Evolutionary conservation across 306 rosid genomes (phyloP), one percentile per base, ranked within the genome.

Genomic region (Hylodesmum podocarpum): DNA sequence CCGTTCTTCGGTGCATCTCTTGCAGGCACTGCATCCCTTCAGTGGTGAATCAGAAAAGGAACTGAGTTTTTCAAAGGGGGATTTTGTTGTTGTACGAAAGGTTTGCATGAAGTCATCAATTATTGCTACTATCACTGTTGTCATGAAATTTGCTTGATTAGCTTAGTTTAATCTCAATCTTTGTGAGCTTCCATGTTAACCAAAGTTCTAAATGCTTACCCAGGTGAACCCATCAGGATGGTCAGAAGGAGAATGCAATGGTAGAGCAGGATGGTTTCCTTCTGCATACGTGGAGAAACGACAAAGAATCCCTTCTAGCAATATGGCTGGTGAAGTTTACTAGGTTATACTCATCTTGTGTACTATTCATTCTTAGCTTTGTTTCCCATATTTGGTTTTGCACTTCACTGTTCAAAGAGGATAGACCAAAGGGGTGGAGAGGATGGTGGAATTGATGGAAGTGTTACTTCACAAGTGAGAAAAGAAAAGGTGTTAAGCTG

Each of bases 231-330:
- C 85, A 55, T 51, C 97, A 47, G 99, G 99, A 50, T 95, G 99
- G 99, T 87, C 99, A 36, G 99, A 95, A 88, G 99, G 99, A 67
- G 97, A 95, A 85, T 92, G 94, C 87, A 90, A 86, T 33, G 97
- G 99, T 22, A 84, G 72, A 66, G 92, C 88, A 6, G 99, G 99
- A 63, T 95, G 99, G 99, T 95, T 95, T 86, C 98, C 99, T 66
- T 88, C 97, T 15, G 81, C 83, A 34, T 89, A 76, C 41, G 96
- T 92, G 43, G 97, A 91, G 91, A 95, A 86, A 88, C 90, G 97
- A 51, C 97, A 92, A 79, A 81, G 92, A 70, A 46, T 92, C 85
- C 96, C 97, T 12, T 80, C 97, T 49, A 75, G 18, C 54, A 82
- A 85, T 77, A 25, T 55, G 3, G 72, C 85, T 36, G 80, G 87